Conservation (phyloP, 192 early-diverging fungal genomes). For the Coemansia sp. region DNA sequence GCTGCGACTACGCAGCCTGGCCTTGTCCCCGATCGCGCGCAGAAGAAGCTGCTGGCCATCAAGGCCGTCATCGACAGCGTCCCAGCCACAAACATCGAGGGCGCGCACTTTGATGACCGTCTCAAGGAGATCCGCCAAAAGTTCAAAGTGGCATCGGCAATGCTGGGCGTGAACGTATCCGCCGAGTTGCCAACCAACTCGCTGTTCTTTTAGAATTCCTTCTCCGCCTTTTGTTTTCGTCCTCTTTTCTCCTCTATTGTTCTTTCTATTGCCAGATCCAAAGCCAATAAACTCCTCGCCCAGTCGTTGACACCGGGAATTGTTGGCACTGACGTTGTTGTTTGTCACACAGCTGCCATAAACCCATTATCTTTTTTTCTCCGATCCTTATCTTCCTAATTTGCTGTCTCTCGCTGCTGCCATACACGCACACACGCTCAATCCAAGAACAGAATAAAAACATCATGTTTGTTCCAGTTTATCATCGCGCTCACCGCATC, state of each 20-base stretch:
- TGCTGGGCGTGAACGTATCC: conserved; percentile 30
- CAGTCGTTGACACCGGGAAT: too few species aligned
- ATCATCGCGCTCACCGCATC: too few species aligned
- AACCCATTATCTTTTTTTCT: too few species aligned
- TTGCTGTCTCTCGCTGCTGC: too few species aligned
- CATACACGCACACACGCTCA: too few species aligned
- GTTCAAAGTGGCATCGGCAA: conserved; percentile 44
- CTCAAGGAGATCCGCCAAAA: conserved; percentile 36
- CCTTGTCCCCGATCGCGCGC: conserved; percentile 27
- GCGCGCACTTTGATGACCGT: conserved; percentile 37
- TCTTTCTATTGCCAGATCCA: not conserved
- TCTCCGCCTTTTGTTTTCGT: not conserved
- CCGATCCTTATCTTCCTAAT: too few species aligned
- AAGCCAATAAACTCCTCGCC: not conserved
- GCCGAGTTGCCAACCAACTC: conserved; percentile 38
- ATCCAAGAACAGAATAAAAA: too few species aligned
- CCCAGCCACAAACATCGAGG: conserved; percentile 29
- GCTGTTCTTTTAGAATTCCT: conserved; percentile 21
- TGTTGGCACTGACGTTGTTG: too few species aligned
- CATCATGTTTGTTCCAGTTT: too few species aligned
- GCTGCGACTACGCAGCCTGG: conserved; percentile 21
- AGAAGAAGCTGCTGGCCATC: conserved; percentile 38
- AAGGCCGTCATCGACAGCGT: conserved; percentile 19
- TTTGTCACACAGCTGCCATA: too few species aligned
- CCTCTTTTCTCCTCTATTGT: not conserved